These are phyloP conservation scores for Neocallimastix lanati DNA, from an alignment of 192 early-diverging fungal genomes.

Conservation along the genomic window DNA sequence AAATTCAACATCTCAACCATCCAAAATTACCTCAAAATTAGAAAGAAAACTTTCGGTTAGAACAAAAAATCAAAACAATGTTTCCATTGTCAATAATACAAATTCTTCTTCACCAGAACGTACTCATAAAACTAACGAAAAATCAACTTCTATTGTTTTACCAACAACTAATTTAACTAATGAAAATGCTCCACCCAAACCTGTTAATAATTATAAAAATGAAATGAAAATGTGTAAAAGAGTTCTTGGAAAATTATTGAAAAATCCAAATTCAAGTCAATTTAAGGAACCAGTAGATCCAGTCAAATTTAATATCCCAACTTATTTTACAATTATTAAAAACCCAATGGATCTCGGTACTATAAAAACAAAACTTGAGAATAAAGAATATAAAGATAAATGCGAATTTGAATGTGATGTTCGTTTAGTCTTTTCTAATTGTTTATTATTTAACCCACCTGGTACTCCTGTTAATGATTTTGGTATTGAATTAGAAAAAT, in stretches of 20 bases:
- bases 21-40: background rate
- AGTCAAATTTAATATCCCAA: slow-evolving; percentile 56
- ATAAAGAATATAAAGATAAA: slow-evolving; percentile 25
- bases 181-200: background rate
- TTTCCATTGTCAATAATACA: background rate
- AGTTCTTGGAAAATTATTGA: background rate
- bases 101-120: background rate
- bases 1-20: background rate
- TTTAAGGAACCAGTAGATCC: slow-evolving; percentile 70
- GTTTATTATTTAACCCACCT: background rate
- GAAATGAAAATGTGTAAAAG: background rate
- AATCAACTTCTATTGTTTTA: background rate
- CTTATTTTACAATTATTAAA: slow-evolving; percentile 54
- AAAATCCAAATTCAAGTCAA: slow-evolving; percentile 39
- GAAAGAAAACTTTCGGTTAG: background rate
- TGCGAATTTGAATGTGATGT: background rate
- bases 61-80: background rate
- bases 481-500: background rate
- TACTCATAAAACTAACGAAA: background rate
- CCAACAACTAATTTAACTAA: background rate
- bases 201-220: background rate
- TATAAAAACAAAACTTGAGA: slow-evolving; percentile 47
- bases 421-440: background rate
- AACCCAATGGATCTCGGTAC: slow-evolving; percentile 66
- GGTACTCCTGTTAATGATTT: background rate